Evolutionary conservation across 164 flowering plant species (phyloP).

Genomic region (Sextonia rubra): DNA sequence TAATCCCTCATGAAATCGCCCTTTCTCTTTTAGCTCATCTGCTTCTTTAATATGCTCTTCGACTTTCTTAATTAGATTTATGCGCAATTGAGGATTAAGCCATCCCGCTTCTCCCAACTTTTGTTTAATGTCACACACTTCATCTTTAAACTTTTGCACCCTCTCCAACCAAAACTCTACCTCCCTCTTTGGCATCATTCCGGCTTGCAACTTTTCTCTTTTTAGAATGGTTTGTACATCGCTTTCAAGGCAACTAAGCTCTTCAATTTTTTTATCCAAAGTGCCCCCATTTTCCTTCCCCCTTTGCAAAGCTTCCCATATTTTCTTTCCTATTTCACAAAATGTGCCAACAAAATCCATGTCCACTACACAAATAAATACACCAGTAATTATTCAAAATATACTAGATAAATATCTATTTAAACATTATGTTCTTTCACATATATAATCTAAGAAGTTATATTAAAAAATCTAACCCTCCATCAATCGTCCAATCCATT

Average conservation of each 20-base stretch:
- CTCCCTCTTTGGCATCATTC: slow-evolving; percentile 3
- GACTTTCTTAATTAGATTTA: not conserved
- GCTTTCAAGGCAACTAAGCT: not conserved
- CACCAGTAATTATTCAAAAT: too few species aligned
- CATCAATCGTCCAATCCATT: too few species aligned
- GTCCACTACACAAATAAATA: not conserved
- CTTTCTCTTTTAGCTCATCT: slow-evolving; percentile 1
- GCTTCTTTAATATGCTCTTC: not conserved
- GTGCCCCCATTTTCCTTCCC: not conserved
- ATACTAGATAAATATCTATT: too few species aligned
- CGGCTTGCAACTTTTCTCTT: not conserved
- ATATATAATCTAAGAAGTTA: too few species aligned
- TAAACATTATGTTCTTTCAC: too few species aligned
- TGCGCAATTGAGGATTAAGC: not conserved
- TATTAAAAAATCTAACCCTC: too few species aligned
- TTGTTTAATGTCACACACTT: not conserved
- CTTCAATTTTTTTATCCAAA: slow-evolving; percentile 3
- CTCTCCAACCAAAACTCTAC: slow-evolving; percentile 7
- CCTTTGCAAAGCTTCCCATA: not conserved
- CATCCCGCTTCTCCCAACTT: not conserved
- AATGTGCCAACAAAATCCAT: not conserved
- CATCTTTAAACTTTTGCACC: slow-evolving; percentile 1
- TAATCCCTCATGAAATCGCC: slow-evolving; percentile 6
- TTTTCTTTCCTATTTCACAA: not conserved
- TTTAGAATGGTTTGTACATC: not conserved